Conservation (phyloP, 1,284 basidiomycete genomes). For the Erythrobasidium hasegawianum region DNA sequence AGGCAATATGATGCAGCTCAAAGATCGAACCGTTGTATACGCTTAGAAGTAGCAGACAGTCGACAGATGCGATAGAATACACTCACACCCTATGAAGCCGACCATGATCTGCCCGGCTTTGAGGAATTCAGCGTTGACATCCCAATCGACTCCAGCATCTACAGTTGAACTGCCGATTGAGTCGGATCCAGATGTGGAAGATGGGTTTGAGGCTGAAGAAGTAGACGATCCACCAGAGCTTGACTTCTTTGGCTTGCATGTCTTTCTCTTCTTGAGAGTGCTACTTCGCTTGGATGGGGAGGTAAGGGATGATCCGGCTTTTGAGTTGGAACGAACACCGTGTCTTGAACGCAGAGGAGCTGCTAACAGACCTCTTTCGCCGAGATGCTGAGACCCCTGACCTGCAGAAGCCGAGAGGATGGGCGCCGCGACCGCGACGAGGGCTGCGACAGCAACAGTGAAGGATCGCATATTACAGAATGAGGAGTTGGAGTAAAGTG, state of each 20-base stretch:
- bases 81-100: too few species aligned
- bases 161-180: background rate
- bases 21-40: too few species aligned
- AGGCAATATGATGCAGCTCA: too few species aligned
- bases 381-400: slow-evolving; percentile 6
- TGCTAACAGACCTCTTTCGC: slow-evolving; percentile 6
- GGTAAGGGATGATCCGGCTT: background rate
- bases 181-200: background rate
- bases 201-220: background rate
- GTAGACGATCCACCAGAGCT: slow-evolving; percentile 1
- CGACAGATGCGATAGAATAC: background rate
- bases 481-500: too few species aligned
- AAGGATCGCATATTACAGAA: slow-evolving; percentile 28
- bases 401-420: slow-evolving; percentile 10
- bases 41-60: background rate
- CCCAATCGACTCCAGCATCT: too few species aligned
- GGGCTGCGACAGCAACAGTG: slow-evolving; percentile 21
- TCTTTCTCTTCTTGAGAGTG: slow-evolving; percentile 13
- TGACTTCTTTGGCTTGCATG: slow-evolving; percentile 2
- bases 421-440: slow-evolving; percentile 9
- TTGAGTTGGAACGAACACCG: slow-evolving; percentile 4
- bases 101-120: too few species aligned
- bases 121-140: too few species aligned
- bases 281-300: background rate
- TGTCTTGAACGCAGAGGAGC: slow-evolving; percentile 28